Base-by-base conservation (phyloP, 2,329 filamentous ascomycete species). In the Aspergillus spinulosporus region DNA sequence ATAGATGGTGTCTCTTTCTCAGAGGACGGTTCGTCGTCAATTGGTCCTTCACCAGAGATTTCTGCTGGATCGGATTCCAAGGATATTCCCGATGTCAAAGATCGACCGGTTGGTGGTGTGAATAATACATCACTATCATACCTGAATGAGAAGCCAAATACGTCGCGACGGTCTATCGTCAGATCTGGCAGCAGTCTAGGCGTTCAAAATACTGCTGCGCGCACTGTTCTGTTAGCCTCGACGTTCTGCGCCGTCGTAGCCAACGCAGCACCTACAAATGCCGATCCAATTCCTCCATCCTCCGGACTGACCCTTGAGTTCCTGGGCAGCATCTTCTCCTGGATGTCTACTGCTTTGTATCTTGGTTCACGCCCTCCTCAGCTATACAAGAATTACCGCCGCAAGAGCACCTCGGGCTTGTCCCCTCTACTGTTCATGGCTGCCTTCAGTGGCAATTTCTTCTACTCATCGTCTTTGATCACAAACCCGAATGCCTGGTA, bases 361-460 rank as follows among this genome's bases (percentile, higher is more conserved):
- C 80, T 86, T 36, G 78, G 76, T 60, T 86, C 83, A 31, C 81
- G 83, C 26, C 71, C 87, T 52, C 86, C 86, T 0, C 86, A 88
- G 66, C 78, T 88, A 37, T 83, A 84, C 75, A 85, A 87, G 65
- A 88, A 88, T 71, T 82, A 83, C 66, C 64, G 75, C 49, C 83
- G 85, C 48, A 82, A 83, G 65, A 86, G 84, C 43, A 88, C 85
- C 8, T 78, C 84, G 1, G 86, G 86, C 3, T 80, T 88, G 6
- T 84, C 80, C 0, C 84, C 85, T 0, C 72, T 83, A 0, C 79
- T 88, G 48, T 88, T 88, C 73, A 74, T 82, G 39, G 86, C 86
- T 4, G 86, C 86, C 2, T 88, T 88, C 68, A 82, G 82, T 64
- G 86, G 86, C 2, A 88, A 88, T 65, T 72, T 87, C 42, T 88